Evolutionary conservation across 257 asterid genomes (phyloP), one percentile per base, ranked within the genome.

Genomic region (Voacanga thouarsii): DNA sequence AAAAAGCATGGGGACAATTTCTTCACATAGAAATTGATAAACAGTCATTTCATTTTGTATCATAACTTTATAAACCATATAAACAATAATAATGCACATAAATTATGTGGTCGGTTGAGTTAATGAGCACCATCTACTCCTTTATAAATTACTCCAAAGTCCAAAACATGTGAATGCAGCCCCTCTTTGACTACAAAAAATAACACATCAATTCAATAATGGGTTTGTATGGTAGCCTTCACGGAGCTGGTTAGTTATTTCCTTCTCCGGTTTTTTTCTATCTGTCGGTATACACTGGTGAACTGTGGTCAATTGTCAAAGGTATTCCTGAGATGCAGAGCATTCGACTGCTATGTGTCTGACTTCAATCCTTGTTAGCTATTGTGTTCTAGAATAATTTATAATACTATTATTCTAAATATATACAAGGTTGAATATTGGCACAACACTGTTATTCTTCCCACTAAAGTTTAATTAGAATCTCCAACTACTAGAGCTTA

Each of bases 201-300:
- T 51, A 51, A 55, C 8, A 18, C 61, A 66, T 19, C 3, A 65
- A 65, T 18, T 65, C 45, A 66, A 6, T 37, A 37, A 37, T 15
- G 44, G 5, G 30, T 19, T 19, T 5, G 44, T 15, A 39, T 6
- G 14, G 2, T 12, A 30, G 43, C 6, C 44, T 30, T 7, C 65
- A 11, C 26, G 37, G 18, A 66, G 37, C 30, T 37, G 26, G 6
- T 66, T 37, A 66, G 6, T 66, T 37, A 66, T 33, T 33, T 19
- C 68, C 19, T 26, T 61, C 43, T 66, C 65, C 71, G 37, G 11
- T 66, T 12, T 65, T n/a, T 41, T 33, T 65, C n/a, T 37, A 16
- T 39, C 28, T 67, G 41, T 67, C 15, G 7, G 72, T 67, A 67
- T 78, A 60, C 55, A 78, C 39, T n/a, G 16, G 12, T 49, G 51